phyloP scores from a whole-genome alignment of 352 stramenopile genomes.

The Elongisporangium undulatum region DNA sequence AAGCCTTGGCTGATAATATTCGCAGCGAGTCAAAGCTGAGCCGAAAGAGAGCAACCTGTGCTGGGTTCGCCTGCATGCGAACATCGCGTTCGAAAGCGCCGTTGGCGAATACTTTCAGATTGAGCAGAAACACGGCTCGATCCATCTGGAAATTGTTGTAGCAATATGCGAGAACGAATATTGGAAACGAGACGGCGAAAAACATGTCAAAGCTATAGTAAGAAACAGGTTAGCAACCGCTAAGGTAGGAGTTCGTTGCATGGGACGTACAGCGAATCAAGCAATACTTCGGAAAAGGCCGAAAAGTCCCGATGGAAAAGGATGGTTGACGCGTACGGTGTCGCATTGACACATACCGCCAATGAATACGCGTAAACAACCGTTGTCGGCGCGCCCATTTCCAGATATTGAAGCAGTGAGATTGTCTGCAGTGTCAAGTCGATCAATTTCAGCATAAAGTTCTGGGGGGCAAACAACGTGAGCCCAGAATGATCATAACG shows the following conservation, averaged over 20 bases:
- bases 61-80: conserved; percentile 18
- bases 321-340: conserved; percentile 2
- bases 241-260: neutral
- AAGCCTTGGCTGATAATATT: conserved; percentile 16
- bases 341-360: neutral
- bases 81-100: conserved; percentile 13
- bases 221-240: conserved; percentile 21
- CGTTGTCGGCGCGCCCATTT: neutral
- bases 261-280: conserved; percentile 3
- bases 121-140: conserved; percentile 14
- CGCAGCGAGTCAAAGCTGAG: conserved; percentile 26
- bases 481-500: neutral
- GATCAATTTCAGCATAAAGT: neutral
- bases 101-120: conserved; percentile 11
- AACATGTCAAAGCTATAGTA: conserved; percentile 25
- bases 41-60: conserved; percentile 16
- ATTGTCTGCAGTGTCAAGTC: conserved; percentile 5
- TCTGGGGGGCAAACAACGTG: conserved; percentile 1
- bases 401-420: neutral
- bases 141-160: conserved; percentile 25
- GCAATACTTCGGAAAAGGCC: conserved; percentile 3
- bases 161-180: conserved; percentile 20
- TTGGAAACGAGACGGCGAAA: conserved; percentile 21
- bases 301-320: conserved; percentile 1
- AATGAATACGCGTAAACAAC: conserved; percentile 1